A percentile compares a stretch with the other conserved stretches of the same genome.
These are phyloP conservation scores for Diphasiastrum complanatum DNA, from an alignment of 83 land plant species.

Conservation along the genomic window DNA sequence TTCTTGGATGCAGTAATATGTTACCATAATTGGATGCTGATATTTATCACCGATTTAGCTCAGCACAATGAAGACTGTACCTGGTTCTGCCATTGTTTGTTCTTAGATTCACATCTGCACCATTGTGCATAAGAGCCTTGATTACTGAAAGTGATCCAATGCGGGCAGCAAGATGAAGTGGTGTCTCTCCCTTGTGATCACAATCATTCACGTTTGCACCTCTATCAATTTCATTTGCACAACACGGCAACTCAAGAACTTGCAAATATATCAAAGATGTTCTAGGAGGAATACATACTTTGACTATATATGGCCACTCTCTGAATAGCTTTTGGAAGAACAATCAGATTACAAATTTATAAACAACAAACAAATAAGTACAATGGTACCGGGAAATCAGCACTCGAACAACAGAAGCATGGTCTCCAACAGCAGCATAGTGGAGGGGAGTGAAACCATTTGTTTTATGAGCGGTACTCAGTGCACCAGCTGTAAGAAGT, in stretches of 20 bases:
- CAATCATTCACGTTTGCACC: constrained; percentile 33
- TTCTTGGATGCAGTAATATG: too few relatives aligned
- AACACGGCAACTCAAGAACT: not conserved
- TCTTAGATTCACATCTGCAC: constrained; percentile 27
- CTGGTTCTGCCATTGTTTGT: constrained; percentile 43
- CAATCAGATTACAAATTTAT: too few relatives aligned
- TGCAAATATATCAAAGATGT: not conserved
- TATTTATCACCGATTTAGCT: constrained; percentile 5
- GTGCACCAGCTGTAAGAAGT: constrained; percentile 31
- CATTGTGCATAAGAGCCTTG: constrained; percentile 20
- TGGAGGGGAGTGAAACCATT: constrained; percentile 49
- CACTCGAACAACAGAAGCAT: constrained; percentile 27
- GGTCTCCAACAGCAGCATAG: constrained; percentile 44
- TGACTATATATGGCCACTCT: too few relatives aligned
- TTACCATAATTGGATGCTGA: too few relatives aligned
- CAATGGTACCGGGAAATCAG: constrained; percentile 32
- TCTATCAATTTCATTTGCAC: too few relatives aligned
- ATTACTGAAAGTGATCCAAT: constrained; percentile 30
- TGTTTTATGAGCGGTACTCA: constrained; percentile 38
- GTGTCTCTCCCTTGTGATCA: constrained; percentile 43
- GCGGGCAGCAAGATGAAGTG: constrained; percentile 41
- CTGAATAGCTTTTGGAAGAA: not conserved
- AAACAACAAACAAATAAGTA: not conserved
- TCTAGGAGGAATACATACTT: not conserved
- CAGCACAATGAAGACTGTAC: constrained; percentile 1